Conservation (phyloP, 1,284 basidiomycete species). For the Schizophyllum commune region DNA sequence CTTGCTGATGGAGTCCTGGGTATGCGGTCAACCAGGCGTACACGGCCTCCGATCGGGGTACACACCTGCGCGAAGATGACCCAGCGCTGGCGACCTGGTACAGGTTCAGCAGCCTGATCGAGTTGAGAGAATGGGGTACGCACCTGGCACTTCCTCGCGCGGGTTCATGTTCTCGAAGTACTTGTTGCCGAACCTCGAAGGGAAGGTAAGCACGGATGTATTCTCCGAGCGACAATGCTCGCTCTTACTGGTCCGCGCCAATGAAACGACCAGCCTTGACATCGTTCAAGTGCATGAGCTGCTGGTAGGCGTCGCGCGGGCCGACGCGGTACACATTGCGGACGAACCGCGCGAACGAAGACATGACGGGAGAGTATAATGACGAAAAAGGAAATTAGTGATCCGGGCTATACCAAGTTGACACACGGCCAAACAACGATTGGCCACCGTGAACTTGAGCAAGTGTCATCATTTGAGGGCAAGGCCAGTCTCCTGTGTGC, state of each 20-base stretch:
- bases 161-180: conserved; percentile 88
- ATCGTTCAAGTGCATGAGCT: conserved; percentile 86
- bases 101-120: background rate
- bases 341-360: conserved; percentile 70
- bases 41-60: background rate
- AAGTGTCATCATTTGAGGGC: too few species aligned
- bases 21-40: background rate
- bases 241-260: conserved; percentile 74
- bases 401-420: background rate
- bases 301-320: conserved; percentile 76
- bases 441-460: too few species aligned
- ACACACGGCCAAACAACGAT: background rate
- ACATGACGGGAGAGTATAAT: conserved; percentile 33
- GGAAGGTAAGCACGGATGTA: conserved; percentile 3
- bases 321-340: conserved; percentile 71
- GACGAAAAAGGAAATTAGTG: background rate
- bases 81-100: conserved; percentile 84
- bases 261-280: conserved; percentile 77
- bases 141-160: conserved; percentile 81
- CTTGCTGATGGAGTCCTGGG: conserved; percentile 42
- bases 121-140: conserved; percentile 16
- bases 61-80: conserved; percentile 81
- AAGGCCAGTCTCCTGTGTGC: too few species aligned
- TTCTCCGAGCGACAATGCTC: background rate
- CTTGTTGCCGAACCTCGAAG: conserved; percentile 73